Conservation (phyloP, 495 filamentous ascomycete genomes). For the Xylaria flabelliformis region DNA sequence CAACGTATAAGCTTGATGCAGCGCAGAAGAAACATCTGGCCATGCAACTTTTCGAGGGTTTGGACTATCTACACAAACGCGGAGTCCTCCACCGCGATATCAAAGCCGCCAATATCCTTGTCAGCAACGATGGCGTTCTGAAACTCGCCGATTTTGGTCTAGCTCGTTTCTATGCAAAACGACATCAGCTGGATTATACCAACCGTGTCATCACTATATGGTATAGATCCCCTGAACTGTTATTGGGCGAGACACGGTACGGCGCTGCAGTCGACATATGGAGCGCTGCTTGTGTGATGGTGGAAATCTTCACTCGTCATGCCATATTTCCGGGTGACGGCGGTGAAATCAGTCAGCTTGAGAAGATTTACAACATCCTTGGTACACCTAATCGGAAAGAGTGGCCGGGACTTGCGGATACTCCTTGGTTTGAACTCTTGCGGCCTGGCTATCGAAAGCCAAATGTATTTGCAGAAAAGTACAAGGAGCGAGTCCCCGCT, state of each 20-base stretch:
- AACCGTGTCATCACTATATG: conserved; percentile 98
- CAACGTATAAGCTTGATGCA: conserved; percentile 83
- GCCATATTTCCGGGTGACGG: conserved; percentile 97
- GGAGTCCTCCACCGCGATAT: conserved; percentile 96
- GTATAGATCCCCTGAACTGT: conserved; percentile 93
- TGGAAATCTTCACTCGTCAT: conserved; percentile 94
- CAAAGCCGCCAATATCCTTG: conserved; percentile 92
- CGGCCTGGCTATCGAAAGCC: conserved; percentile 73
- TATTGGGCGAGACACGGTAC: conserved; percentile 93
- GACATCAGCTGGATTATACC: conserved; percentile 92
- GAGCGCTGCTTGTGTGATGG: conserved; percentile 95
- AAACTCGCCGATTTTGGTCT: conserved; percentile 97
- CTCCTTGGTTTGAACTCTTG: conserved; percentile 95
- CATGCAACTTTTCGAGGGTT: conserved; percentile 90
- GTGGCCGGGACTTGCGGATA: conserved; percentile 87
- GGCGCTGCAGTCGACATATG: conserved; percentile 96
- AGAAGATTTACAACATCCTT: conserved; percentile 92
- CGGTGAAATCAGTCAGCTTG: conserved; percentile 91
- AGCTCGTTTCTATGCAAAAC: conserved; percentile 96
- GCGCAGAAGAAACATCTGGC: conserved; percentile 94
- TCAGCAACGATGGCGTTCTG: conserved; percentile 84
- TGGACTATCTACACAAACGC: conserved; percentile 91
- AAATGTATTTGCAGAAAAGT: conserved; percentile 84
- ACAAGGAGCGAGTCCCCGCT: conserved; percentile 72
- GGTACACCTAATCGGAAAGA: conserved; percentile 84